Conservation (phyloP, 2,329 filamentous ascomycete genomes). For the Pseudogymnoascus sp. region DNA sequence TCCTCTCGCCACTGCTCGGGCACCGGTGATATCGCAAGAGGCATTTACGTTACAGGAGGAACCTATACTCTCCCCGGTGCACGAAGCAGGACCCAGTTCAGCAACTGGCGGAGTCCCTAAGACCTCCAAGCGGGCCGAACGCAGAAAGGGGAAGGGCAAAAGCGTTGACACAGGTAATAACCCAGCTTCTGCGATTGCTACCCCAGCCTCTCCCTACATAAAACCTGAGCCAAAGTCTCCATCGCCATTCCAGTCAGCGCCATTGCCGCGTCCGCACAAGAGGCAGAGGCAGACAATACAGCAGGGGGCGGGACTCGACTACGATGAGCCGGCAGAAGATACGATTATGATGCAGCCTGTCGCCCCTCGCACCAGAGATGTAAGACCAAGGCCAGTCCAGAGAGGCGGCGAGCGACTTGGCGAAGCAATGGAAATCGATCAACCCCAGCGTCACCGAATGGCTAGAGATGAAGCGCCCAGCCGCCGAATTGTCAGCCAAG, state of each 20-base stretch:
- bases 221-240: conserved; percentile 60
- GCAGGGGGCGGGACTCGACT: conserved; percentile 35
- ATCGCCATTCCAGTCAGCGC: conserved; percentile 48
- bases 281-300: conserved; percentile 44
- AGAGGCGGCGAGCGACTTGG: neutral
- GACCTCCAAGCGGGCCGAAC: conserved; percentile 41
- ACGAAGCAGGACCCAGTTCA: conserved; percentile 42
- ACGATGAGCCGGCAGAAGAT: conserved; percentile 40
- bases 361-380: conserved; percentile 12
- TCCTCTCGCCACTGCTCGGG: conserved; percentile 43
- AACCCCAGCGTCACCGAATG: neutral
- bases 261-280: conserved; percentile 50
- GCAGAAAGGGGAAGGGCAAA: conserved; percentile 45
- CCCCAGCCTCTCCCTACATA: conserved; percentile 45
- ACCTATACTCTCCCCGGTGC: conserved; percentile 49
- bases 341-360: conserved; percentile 26
- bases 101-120: conserved; percentile 57
- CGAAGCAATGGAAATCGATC: conserved; percentile 9
- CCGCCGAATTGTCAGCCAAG: neutral
- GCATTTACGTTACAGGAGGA: conserved; percentile 21
- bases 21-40: conserved; percentile 25
- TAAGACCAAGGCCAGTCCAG: neutral
- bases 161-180: conserved; percentile 35
- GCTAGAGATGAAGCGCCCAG: neutral
- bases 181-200: conserved; percentile 29